phyloP scores from a whole-genome alignment of 208 protist genomes.

The Balamuthia mandrillaris region DNA sequence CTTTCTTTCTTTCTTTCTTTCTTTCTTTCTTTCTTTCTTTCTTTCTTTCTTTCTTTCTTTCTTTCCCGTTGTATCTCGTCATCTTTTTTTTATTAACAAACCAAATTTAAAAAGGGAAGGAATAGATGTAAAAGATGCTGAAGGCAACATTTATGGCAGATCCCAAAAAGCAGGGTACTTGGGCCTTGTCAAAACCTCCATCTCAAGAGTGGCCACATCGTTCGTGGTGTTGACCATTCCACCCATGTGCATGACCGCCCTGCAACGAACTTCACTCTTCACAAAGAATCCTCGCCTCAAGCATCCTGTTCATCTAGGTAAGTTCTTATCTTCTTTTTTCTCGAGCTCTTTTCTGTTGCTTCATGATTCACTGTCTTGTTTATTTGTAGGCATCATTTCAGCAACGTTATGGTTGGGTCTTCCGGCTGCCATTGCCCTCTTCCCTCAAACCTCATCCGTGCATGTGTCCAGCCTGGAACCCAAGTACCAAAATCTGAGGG shows the following conservation, averaged over 20 bases:
- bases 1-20: not conserved
- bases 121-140: conserved; percentile 81
- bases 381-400: not conserved
- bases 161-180: conserved; percentile 71
- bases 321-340: not conserved
- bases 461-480: conserved; percentile 16
- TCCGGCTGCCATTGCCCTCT: conserved; percentile 48
- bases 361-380: not conserved
- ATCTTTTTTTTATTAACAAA: no score
- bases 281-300: not conserved
- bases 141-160: conserved; percentile 74
- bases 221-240: conserved; percentile 82
- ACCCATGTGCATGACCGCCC: conserved; percentile 76
- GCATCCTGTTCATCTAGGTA: not conserved
- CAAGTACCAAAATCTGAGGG: conserved; percentile 47
- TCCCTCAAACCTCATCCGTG: conserved; percentile 49
- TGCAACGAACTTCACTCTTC: conserved; percentile 46
- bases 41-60: no score
- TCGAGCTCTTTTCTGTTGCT: not conserved
- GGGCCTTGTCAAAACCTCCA: not conserved
- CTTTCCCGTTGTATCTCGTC: no score
- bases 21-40: no score
- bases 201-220: conserved; percentile 75
- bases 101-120: no score
- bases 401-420: conserved; percentile 41